phyloP scores from a whole-genome alignment of 1,139 yeast genomes.

The Scheffersomyces cryptocercus region DNA sequence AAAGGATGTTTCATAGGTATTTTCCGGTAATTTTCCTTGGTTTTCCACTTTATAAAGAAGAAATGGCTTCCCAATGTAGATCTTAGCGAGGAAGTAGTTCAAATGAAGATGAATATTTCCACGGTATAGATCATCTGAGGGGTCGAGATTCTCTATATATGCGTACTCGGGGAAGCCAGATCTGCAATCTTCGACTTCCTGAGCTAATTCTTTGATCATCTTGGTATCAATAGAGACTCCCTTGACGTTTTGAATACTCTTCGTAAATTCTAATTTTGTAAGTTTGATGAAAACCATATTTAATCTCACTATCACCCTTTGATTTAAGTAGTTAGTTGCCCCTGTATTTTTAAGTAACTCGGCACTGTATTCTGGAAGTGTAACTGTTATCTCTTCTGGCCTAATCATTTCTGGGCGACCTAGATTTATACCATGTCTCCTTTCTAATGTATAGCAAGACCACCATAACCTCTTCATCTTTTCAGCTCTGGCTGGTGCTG shows the following conservation, averaged over 20 bases:
- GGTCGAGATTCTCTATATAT: constrained; percentile 4
- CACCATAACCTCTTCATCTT: constrained; percentile 16
- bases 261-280: constrained; percentile 7
- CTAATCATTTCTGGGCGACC: constrained; percentile 15
- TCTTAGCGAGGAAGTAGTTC: constrained; percentile 16
- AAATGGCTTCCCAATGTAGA: constrained; percentile 20
- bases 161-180: constrained; percentile 9
- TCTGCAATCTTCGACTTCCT: constrained; percentile 13
- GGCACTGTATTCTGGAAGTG: constrained; percentile 11
- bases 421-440: constrained; percentile 17
- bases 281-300: constrained; percentile 15
- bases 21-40: constrained; percentile 5
- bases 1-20: constrained; percentile 12
- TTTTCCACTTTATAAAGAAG: constrained; percentile 19
- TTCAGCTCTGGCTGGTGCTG: constrained; percentile 4
- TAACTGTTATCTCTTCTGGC: constrained; percentile 13
- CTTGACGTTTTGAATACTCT: constrained; percentile 6
- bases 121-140: constrained; percentile 12
- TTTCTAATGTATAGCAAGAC: constrained; percentile 19
- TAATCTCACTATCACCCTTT: constrained; percentile 13
- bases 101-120: constrained; percentile 17
- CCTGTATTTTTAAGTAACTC: constrained; percentile 13
- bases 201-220: constrained; percentile 12
- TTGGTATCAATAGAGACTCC: constrained; percentile 14
- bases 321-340: constrained; percentile 15